Base-by-base conservation (phyloP, 148 eudicot genomes). In the Linanthus parryae region DNA sequence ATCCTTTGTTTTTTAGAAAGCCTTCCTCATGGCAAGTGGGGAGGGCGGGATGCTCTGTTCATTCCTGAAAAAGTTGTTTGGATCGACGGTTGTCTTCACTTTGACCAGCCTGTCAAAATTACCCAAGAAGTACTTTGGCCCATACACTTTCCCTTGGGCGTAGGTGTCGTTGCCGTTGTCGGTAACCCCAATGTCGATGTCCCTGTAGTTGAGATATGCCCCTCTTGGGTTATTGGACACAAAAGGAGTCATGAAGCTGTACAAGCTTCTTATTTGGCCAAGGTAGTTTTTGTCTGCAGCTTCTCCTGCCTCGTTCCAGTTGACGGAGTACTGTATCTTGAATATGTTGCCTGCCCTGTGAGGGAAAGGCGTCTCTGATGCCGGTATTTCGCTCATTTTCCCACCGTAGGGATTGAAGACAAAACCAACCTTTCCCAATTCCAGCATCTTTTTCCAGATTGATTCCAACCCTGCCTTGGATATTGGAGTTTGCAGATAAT, bases 341-440 rank as follows among this genome's bases (percentile, higher is more conserved):
- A 30, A 30, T 30, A 30, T 9, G 34, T 30, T 30, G 34, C 34
- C 34, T 30, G 34, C 34, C 9, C 34, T 30, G 34, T 30, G 34
- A 4, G 10, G 38, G 44, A 9, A 43, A 8, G 47, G 47, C 2
- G 47, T 43, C 9, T 21, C 26, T 17, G 47, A 9, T 17, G 25
- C 47, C 8, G 47, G 26, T 19, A 43, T 43, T 21, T 43, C 47
- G 22, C 47, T 43, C 47, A 43, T 43, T 43, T 11, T 43, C 26
- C 47, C 47, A 0, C 47, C 47, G 5, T 43, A 43, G 8, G 25
- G 47, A 17, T 43, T 43, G 25, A 20, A 21, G 4, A 43, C 25
- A 9, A 43, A 8, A 6, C 25, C 25, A 20, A 21, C 7, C 19
- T 43, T 43, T 8, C 9, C 47, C 26, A 43, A 3, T 21, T 43